Percentiles rank a stretch among this genome's conserved stretches.
These are phyloP conservation scores for Dactylellina haptotyla DNA, from an alignment of 2,329 filamentous ascomycete genomes.

Conservation along the genomic window DNA sequence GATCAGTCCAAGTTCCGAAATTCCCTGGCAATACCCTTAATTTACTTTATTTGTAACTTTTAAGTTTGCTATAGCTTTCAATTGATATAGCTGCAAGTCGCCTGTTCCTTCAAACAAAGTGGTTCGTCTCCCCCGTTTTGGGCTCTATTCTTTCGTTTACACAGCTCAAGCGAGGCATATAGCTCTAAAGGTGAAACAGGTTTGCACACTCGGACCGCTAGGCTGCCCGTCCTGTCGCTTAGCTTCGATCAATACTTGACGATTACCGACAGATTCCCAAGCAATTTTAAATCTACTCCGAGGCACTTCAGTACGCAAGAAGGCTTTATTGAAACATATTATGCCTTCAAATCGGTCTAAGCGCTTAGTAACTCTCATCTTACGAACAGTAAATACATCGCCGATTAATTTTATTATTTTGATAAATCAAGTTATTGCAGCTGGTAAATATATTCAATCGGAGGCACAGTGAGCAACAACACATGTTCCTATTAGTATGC, in stretches of 20 bases:
- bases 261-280: conserved; percentile 43
- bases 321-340: conserved; percentile 42
- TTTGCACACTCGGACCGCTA: conserved; percentile 51
- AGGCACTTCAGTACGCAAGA: conserved; percentile 5
- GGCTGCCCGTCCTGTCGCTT: conserved; percentile 53
- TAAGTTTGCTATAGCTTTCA: conserved; percentile 23
- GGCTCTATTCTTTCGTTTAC: conserved; percentile 30
- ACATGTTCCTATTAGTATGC: no score
- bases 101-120: conserved; percentile 32
- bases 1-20: conserved; percentile 44
- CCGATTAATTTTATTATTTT: conserved; percentile 34
- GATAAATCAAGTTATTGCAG: no score
- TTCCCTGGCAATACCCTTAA: conserved; percentile 20
- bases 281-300: conserved; percentile 41
- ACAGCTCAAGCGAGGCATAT: conserved; percentile 48
- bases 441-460: no score
- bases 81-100: conserved; percentile 51
- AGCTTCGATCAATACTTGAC: conserved; percentile 29
- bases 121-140: conserved; percentile 51
- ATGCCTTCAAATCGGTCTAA: conserved; percentile 27
- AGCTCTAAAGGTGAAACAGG: conserved; percentile 50
- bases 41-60: conserved; percentile 41
- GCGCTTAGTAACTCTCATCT: conserved; percentile 21
- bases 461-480: no score
- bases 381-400: conserved; percentile 14